Evolutionary conservation across 345 rosid species (phyloP).

Genomic region (Eucalyptus grandis): DNA sequence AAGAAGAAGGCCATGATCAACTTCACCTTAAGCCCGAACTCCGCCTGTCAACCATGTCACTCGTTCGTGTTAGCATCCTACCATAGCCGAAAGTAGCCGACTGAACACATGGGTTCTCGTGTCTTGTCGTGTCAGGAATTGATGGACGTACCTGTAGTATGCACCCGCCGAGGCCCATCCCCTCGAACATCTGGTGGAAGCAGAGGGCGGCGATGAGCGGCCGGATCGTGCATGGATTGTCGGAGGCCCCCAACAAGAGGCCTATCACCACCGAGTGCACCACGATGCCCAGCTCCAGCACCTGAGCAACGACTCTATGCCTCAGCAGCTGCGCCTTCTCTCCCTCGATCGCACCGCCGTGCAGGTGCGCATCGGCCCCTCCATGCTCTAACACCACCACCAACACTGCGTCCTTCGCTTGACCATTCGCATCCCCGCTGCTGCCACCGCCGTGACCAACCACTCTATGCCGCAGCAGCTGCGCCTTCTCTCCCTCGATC

Average conservation of each 20-base stretch:
- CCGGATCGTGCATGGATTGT: conserved; percentile 53
- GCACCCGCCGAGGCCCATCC: conserved; percentile 85
- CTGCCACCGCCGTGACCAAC: background rate
- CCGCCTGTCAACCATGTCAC: conserved; percentile 13
- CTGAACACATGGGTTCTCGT: background rate
- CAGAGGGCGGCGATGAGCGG: conserved; percentile 72
- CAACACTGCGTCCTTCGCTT: too few relatives aligned
- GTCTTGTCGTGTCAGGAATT: background rate
- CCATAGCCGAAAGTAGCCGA: background rate
- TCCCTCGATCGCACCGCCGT: background rate
- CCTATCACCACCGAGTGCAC: conserved; percentile 82
- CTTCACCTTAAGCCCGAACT: conserved; percentile 32
- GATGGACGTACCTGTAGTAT: conserved; percentile 39
- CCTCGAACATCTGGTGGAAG: conserved; percentile 88
- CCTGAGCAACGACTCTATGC: conserved; percentile 20
- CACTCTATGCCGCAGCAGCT: background rate
- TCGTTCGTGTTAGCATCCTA: background rate
- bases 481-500: background rate
- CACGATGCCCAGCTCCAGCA: conserved; percentile 62
- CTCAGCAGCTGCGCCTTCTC: background rate
- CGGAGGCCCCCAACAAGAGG: conserved; percentile 56
- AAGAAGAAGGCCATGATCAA: conserved; percentile 56
- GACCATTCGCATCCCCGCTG: too few relatives aligned
- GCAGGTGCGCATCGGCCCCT: background rate
- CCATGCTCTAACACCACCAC: background rate